A percentile compares a stretch with the other conserved stretches of the same genome.
These are phyloP conservation scores for Postia placenta DNA, from an alignment of 768 basidiomycete genomes.

Conservation along the genomic window DNA sequence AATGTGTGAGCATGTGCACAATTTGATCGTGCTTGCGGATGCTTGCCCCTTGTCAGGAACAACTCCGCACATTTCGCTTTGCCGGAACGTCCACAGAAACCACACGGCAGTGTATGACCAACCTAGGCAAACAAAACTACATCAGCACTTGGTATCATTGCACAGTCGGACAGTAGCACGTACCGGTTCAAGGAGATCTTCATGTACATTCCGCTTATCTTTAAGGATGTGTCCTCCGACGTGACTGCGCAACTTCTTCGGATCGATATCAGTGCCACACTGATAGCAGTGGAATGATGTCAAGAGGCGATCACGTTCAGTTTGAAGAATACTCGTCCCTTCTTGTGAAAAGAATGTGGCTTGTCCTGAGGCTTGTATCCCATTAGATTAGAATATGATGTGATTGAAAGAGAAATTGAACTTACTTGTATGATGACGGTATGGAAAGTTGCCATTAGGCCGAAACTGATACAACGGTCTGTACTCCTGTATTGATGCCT, in stretches of 20 bases:
- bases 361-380: too few relatives aligned
- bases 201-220: constrained; percentile 3
- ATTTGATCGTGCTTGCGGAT: constrained; percentile 11
- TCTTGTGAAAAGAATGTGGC: too few relatives aligned
- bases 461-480: background rate
- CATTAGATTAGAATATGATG: too few relatives aligned
- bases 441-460: constrained; percentile 4
- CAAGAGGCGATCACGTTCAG: background rate
- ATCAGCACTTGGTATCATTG: background rate
- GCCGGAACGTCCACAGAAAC: constrained; percentile 19
- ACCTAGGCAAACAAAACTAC: constrained; percentile 6
- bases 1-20: constrained; percentile 13
- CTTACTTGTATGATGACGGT: background rate
- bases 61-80: constrained; percentile 1
- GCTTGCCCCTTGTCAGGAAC: constrained; percentile 13
- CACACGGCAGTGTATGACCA: constrained; percentile 19
- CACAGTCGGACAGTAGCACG: background rate
- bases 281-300: constrained; percentile 8
- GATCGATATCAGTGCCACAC: background rate
- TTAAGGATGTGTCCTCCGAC: constrained; percentile 10
- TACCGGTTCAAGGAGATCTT: constrained; percentile 3
- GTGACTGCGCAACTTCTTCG: constrained; percentile 2
- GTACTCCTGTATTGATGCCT: too few relatives aligned
- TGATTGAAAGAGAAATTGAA: background rate
- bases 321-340: background rate